Conservation (phyloP, 1,139 yeast species). For the Taphrina wiesneri region DNA sequence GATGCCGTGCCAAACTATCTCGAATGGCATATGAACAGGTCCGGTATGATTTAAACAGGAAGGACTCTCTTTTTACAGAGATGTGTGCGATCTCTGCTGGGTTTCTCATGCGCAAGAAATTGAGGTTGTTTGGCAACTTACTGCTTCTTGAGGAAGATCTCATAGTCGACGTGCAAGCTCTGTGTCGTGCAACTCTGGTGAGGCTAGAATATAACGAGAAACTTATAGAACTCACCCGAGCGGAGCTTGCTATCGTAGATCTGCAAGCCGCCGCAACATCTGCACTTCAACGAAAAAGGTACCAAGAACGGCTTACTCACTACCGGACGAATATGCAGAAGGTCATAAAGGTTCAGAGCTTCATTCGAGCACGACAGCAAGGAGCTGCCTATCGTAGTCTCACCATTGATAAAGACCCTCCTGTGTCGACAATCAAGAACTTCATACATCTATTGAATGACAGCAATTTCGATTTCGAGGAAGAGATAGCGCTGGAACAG, state of each 20-base stretch:
- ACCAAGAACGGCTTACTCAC: slow-evolving; percentile 48
- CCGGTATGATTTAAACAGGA: background rate
- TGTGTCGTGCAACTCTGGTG: slow-evolving; percentile 44
- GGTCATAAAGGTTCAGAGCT: slow-evolving; percentile 72
- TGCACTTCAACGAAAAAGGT: slow-evolving; percentile 26
- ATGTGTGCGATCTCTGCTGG: slow-evolving; percentile 37
- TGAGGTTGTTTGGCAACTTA: slow-evolving; percentile 13
- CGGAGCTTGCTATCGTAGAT: slow-evolving; percentile 46
- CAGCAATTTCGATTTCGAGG: slow-evolving; percentile 70
- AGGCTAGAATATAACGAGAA: background rate
- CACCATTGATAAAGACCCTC: slow-evolving; percentile 70
- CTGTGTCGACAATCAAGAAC: slow-evolving; percentile 69
- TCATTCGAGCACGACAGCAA: slow-evolving; percentile 65
- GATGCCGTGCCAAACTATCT: slow-evolving; percentile 46
- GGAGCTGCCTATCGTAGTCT: slow-evolving; percentile 74
- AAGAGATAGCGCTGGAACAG: slow-evolving; percentile 69
- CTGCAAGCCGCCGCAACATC: slow-evolving; percentile 42
- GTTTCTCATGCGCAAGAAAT: slow-evolving; percentile 34
- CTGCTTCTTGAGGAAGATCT: slow-evolving; percentile 33
- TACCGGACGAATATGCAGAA: slow-evolving; percentile 59
- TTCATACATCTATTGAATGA: slow-evolving; percentile 78
- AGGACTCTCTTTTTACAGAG: background rate
- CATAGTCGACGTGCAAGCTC: slow-evolving; percentile 31
- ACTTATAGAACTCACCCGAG: slow-evolving; percentile 1
- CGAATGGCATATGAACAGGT: slow-evolving; percentile 16